Percentiles rank a stretch among this genome's conserved stretches.
Evolutionary conservation across 768 basidiomycete species (phyloP).

Genomic region (Dacryopinax spathularia): DNA sequence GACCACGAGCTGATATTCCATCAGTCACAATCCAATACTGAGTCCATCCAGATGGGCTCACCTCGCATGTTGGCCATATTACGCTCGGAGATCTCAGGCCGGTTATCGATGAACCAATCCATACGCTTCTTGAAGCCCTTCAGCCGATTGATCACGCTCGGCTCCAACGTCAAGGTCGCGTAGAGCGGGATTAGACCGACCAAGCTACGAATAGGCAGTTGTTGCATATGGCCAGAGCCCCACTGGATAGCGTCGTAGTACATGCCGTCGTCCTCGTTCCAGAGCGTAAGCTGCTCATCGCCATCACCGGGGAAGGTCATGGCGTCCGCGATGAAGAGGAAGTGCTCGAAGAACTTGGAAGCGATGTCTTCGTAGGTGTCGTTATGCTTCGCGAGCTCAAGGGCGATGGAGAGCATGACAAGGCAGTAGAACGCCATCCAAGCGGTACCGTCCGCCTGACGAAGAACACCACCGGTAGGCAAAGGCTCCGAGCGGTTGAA

Average conservation of each 20-base stretch:
- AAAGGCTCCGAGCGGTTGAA: slow-evolving; percentile 97
- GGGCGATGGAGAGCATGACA: slow-evolving; percentile 95
- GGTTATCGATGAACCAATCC: slow-evolving; percentile 95
- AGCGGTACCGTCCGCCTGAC: slow-evolving; percentile 95
- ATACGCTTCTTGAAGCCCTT: slow-evolving; percentile 97
- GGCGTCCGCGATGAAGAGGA: slow-evolving; percentile 95
- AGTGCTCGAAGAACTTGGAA: slow-evolving; percentile 97
- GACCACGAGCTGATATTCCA: background rate
- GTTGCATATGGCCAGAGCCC: slow-evolving; percentile 65
- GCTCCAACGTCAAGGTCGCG: slow-evolving; percentile 87
- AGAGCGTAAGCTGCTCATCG: slow-evolving; percentile 67
- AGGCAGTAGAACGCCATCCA: slow-evolving; percentile 99
- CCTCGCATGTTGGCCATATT: slow-evolving; percentile 97
- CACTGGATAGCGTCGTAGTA: slow-evolving; percentile 97
- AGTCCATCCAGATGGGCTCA: slow-evolving; percentile 20
- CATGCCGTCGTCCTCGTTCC: slow-evolving; percentile 96
- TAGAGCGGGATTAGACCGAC: slow-evolving; percentile 97
- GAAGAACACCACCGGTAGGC: slow-evolving; percentile 83
- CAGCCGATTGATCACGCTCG: slow-evolving; percentile 72
- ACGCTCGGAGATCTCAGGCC: slow-evolving; percentile 70
- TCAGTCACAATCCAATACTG: background rate
- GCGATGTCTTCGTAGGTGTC: slow-evolving; percentile 97
- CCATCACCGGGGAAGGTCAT: slow-evolving; percentile 77
- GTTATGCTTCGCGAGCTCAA: slow-evolving; percentile 96
- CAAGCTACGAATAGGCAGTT: slow-evolving; percentile 83